phyloP scores from a whole-genome alignment of 345 rosid genomes.

The Acer yangbiense region DNA sequence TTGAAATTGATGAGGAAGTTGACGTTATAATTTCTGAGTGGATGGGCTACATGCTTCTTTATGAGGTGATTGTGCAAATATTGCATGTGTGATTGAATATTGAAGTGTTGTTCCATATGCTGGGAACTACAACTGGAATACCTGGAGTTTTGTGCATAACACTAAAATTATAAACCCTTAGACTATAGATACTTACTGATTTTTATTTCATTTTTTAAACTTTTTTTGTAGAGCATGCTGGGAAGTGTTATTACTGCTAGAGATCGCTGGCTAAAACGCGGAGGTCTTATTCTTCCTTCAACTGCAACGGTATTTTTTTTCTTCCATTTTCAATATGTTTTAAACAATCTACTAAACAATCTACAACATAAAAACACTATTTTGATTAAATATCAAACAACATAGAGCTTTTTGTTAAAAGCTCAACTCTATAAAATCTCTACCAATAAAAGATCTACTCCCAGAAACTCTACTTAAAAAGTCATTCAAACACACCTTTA shows the following conservation, averaged over 20 bases:
- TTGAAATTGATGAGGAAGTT: conserved; percentile 90
- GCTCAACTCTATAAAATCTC: neutral
- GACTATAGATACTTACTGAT: neutral
- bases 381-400: no score
- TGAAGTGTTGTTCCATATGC: conserved; percentile 1
- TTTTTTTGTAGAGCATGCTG: conserved; percentile 77
- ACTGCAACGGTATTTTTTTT: conserved; percentile 63
- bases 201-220: conserved; percentile 15
- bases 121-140: neutral
- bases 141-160: neutral
- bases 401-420: neutral
- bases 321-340: neutral
- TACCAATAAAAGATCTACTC: neutral
- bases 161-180: neutral
- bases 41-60: conserved; percentile 99
- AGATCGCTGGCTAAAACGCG: conserved; percentile 91
- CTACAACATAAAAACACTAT: neutral
- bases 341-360: neutral
- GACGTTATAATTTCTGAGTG: conserved; percentile 96
- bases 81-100: conserved; percentile 18
- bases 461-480: neutral
- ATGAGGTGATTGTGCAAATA: conserved; percentile 64
- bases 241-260: conserved; percentile 97
- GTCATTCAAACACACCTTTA: neutral
- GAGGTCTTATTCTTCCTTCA: conserved; percentile 97